These are phyloP conservation scores for Angomonas ambiguus DNA, from an alignment of 208 protist species.

Conservation along the genomic window DNA sequence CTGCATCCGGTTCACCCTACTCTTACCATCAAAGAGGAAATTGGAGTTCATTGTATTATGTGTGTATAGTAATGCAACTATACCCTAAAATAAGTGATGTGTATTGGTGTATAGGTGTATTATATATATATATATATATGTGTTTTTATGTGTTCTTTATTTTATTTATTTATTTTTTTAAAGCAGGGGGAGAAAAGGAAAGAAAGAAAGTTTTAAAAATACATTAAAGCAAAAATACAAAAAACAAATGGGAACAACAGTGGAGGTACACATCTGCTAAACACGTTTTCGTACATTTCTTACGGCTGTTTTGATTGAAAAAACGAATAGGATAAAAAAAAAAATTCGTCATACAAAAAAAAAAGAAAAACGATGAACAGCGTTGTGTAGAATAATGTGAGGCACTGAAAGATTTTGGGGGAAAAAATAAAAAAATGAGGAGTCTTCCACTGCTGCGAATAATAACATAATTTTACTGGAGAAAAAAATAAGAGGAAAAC, in stretches of 20 bases:
- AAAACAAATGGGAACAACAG: too few species aligned
- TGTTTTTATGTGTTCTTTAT: too few species aligned
- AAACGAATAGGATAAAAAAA: too few species aligned
- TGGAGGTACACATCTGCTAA: too few species aligned
- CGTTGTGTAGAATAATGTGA: too few species aligned
- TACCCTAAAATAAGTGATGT: too few species aligned
- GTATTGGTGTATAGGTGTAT: too few species aligned
- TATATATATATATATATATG: too few species aligned
- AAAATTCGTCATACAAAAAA: too few species aligned
- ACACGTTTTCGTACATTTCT: too few species aligned
- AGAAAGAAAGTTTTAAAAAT: slow-evolving; percentile 3
- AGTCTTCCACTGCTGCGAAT: not conserved
- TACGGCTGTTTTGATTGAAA: not conserved
- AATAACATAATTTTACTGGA: not conserved
- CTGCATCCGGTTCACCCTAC: slow-evolving; percentile 47
- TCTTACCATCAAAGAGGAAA: slow-evolving; percentile 64
- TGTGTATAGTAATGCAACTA: not conserved
- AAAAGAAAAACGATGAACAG: too few species aligned
- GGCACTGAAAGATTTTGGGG: slow-evolving; percentile 2
- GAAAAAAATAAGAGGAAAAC: not conserved
- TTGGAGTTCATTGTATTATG: not conserved
- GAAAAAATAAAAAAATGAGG: slow-evolving; percentile 14
- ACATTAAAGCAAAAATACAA: too few species aligned
- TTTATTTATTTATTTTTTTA: slow-evolving; percentile 5
- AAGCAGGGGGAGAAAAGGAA: slow-evolving; percentile 5